Percentiles rank a stretch among this genome's conserved stretches.
phyloP scores from a whole-genome alignment of 495 filamentous ascomycete genomes.

The Penicillium arizonense region DNA sequence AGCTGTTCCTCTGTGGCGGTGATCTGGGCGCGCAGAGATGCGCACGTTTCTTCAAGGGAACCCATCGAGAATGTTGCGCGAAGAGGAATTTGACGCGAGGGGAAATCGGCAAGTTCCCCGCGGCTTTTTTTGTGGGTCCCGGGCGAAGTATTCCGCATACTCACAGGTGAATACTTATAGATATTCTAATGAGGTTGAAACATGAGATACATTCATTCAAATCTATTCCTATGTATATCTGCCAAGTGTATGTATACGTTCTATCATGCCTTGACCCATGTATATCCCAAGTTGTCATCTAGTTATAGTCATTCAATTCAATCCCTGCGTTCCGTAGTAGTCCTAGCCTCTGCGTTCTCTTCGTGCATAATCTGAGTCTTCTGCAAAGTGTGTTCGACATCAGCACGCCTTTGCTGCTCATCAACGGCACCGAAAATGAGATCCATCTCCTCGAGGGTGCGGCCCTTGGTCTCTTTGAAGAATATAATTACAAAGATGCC shows the following conservation, averaged over 20 bases:
- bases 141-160: neutral
- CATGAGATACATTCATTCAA: too few relatives aligned
- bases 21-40: constrained; percentile 40
- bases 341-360: constrained; percentile 22
- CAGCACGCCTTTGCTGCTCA: constrained; percentile 30
- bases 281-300: neutral
- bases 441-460: constrained; percentile 50
- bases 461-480: constrained; percentile 61
- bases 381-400: constrained; percentile 43
- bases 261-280: neutral
- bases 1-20: constrained; percentile 38
- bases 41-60: constrained; percentile 32
- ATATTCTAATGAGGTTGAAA: too few relatives aligned
- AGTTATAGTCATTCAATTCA: neutral
- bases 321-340: neutral
- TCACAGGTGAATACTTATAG: neutral
- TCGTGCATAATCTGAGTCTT: constrained; percentile 28
- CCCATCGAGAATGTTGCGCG: constrained; percentile 13
- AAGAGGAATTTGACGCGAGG: neutral
- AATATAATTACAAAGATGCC: constrained; percentile 43
- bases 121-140: constrained; percentile 6
- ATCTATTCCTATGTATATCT: too few relatives aligned
- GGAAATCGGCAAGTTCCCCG: constrained; percentile 5
- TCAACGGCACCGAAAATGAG: constrained; percentile 43
- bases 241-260: neutral